phyloP scores from a whole-genome alignment of 805 yeast genomes.

The Saccharomycopsis babjevae region DNA sequence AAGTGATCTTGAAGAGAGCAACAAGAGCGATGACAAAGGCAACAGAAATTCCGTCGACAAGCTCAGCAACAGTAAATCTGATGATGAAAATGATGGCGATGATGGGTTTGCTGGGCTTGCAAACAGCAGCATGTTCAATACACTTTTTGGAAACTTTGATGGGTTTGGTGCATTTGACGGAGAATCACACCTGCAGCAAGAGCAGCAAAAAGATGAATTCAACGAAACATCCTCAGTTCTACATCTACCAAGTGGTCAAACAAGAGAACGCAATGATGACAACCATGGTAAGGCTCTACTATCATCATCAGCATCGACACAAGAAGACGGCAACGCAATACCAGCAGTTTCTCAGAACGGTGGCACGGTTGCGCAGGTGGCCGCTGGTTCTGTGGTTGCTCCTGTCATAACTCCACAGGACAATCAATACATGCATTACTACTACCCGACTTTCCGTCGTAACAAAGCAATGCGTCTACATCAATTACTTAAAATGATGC shows the following conservation, averaged over 20 bases:
- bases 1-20: constrained; percentile 14
- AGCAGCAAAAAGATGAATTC: neutral
- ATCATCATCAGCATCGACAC: neutral
- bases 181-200: neutral
- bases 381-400: neutral
- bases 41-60: neutral
- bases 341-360: too few relatives aligned
- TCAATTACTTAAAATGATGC: neutral
- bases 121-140: neutral
- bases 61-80: neutral
- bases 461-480: neutral
- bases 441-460: neutral
- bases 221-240: neutral
- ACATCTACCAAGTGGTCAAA: neutral
- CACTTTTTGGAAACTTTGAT: neutral
- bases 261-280: neutral
- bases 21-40: neutral
- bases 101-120: neutral
- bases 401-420: neutral
- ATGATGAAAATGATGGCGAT: neutral
- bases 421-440: neutral
- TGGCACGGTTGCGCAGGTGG: too few relatives aligned
- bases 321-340: neutral
- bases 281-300: neutral
- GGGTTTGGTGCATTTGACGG: neutral